These are phyloP conservation scores for Colletotrichum zoysiae DNA, from an alignment of 2,329 filamentous ascomycete species.

Conservation along the genomic window DNA sequence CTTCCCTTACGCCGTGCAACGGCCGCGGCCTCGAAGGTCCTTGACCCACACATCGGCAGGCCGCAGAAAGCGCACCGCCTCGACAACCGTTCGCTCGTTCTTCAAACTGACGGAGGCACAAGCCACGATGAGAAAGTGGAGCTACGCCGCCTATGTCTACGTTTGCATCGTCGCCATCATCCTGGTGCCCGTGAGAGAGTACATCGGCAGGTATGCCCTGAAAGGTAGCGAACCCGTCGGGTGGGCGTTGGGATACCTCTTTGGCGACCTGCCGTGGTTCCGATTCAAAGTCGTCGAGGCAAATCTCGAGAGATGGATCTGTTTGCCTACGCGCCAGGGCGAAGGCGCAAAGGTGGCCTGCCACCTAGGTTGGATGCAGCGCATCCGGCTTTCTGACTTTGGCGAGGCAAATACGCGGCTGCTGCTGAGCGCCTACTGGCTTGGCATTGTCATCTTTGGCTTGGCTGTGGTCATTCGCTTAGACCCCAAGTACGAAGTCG, in stretches of 20 bases:
- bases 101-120: constrained; percentile 84
- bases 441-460: constrained; percentile 76
- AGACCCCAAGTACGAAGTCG: constrained; percentile 85
- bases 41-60: constrained; percentile 71
- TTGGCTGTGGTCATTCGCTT: constrained; percentile 81
- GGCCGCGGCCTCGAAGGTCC: constrained; percentile 51
- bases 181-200: constrained; percentile 76
- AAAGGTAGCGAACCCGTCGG: constrained; percentile 83
- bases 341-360: constrained; percentile 54
- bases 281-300: constrained; percentile 77
- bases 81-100: constrained; percentile 77
- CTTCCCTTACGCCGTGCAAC: constrained; percentile 57
- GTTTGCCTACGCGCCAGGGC: constrained; percentile 67
- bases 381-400: constrained; percentile 72
- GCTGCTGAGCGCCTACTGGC: constrained; percentile 79
- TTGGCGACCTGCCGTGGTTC: constrained; percentile 81
- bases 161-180: constrained; percentile 73
- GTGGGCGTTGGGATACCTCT: constrained; percentile 91
- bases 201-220: constrained; percentile 77
- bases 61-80: constrained; percentile 74
- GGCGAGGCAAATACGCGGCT: constrained; percentile 88
- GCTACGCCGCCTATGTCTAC: constrained; percentile 87
- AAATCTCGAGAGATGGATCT: constrained; percentile 81
- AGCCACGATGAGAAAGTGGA: constrained; percentile 81
- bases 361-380: constrained; percentile 71